phyloP scores from a whole-genome alignment of 768 basidiomycete species.

The Hypholoma fasciculare region DNA sequence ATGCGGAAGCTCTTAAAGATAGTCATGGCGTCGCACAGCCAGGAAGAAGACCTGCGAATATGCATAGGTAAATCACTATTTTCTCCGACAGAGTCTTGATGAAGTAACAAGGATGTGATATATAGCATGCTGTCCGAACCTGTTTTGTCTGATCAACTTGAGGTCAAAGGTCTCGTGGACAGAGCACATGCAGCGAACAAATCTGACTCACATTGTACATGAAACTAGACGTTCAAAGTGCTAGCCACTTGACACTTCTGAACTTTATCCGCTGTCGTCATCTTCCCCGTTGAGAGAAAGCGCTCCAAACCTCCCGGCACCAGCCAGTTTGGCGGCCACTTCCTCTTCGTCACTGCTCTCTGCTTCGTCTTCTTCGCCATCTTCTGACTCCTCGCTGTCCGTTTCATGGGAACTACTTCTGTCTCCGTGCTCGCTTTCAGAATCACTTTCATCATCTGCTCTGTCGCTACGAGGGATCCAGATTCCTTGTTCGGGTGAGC shows the following conservation, averaged over 20 bases:
- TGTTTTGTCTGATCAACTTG: too few relatives aligned
- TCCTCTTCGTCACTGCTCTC: slow-evolving; percentile 18
- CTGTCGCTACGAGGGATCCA: slow-evolving; percentile 49
- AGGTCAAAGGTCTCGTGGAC: background rate
- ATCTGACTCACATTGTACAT: background rate
- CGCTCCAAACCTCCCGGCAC: slow-evolving; percentile 40
- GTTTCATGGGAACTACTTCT: slow-evolving; percentile 1
- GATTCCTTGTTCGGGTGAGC: slow-evolving; percentile 45
- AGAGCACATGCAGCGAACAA: background rate
- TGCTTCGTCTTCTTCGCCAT: slow-evolving; percentile 26
- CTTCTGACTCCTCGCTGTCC: slow-evolving; percentile 20
- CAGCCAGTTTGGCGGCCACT: slow-evolving; percentile 10
- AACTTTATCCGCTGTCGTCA: slow-evolving; percentile 20
- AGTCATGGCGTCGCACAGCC: background rate
- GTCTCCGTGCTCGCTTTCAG: slow-evolving; percentile 22
- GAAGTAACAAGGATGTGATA: too few relatives aligned
- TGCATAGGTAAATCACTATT: background rate
- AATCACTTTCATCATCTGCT: slow-evolving; percentile 24
- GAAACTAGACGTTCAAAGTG: background rate
- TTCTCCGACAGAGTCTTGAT: background rate
- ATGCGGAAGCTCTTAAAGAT: background rate
- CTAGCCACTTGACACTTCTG: slow-evolving; percentile 8
- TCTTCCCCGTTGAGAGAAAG: slow-evolving; percentile 30
- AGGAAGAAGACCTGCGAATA: background rate
- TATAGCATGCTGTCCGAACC: too few relatives aligned